Conservation (phyloP, 768 basidiomycete genomes). For the Pulveroboletus sp. region DNA sequence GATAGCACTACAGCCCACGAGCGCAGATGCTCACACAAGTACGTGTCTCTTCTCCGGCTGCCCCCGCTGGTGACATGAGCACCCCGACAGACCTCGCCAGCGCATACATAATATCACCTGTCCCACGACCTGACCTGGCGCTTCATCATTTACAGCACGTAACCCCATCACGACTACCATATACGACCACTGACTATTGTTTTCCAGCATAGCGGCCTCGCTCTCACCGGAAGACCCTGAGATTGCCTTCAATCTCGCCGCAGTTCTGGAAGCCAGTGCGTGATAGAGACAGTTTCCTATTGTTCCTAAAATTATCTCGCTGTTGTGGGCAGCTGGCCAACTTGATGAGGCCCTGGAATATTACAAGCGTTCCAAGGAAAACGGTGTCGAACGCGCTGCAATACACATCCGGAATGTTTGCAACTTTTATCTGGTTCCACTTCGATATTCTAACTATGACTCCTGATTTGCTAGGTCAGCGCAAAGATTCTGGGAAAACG, state of each 20-base stretch:
- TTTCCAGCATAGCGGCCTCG: slow-evolving; percentile 69
- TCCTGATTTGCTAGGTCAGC: slow-evolving; percentile 51
- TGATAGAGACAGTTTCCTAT: slow-evolving; percentile 29
- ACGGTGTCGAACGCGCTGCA: slow-evolving; percentile 76
- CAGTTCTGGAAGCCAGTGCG: slow-evolving; percentile 85
- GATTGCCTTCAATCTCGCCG: slow-evolving; percentile 87
- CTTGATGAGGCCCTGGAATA: slow-evolving; percentile 77
- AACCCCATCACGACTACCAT: slow-evolving; percentile 24
- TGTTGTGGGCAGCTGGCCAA: slow-evolving; percentile 53
- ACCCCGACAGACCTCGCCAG: slow-evolving; percentile 69
- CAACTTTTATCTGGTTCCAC: slow-evolving; percentile 18
- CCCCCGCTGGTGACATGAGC: slow-evolving; percentile 19
- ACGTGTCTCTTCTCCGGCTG: slow-evolving; percentile 29
- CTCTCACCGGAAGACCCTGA: slow-evolving; percentile 86
- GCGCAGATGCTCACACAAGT: slow-evolving; percentile 88
- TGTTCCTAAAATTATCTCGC: slow-evolving; percentile 32
- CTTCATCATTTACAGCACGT: slow-evolving; percentile 76
- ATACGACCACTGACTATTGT: slow-evolving; percentile 31
- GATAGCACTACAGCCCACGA: slow-evolving; percentile 73
- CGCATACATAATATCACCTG: slow-evolving; percentile 79
- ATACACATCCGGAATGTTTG: slow-evolving; percentile 80
- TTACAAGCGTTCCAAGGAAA: slow-evolving; percentile 74
- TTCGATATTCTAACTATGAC: slow-evolving; percentile 11
- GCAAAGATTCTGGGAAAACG: slow-evolving; percentile 72
- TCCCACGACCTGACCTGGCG: slow-evolving; percentile 80